Evolutionary conservation across 306 rosid genomes (phyloP).

Genomic region (Clitoria ternatea): DNA sequence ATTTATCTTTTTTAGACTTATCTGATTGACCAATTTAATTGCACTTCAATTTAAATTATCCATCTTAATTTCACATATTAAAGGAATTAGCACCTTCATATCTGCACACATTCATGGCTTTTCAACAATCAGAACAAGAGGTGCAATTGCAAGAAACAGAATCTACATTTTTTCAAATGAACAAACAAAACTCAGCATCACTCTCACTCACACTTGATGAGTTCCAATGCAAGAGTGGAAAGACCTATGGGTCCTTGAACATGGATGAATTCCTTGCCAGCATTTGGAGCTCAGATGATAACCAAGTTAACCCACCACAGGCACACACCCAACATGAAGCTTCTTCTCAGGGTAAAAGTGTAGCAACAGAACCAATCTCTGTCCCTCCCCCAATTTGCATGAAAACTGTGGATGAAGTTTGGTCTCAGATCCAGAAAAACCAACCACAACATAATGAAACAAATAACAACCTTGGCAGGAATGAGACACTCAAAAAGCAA

Average conservation of each 20-base stretch:
- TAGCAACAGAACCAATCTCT: slow-evolving; percentile 23
- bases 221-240: slow-evolving; percentile 51
- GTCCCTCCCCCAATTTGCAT: slow-evolving; percentile 57
- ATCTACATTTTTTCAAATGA: slow-evolving; percentile 5
- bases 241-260: slow-evolving; percentile 55
- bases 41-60: too few relatives aligned
- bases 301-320: slow-evolving; percentile 17
- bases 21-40: too few relatives aligned
- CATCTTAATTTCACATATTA: too few relatives aligned
- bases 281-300: slow-evolving; percentile 54
- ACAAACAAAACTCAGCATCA: slow-evolving; percentile 37
- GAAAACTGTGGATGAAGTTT: slow-evolving; percentile 65
- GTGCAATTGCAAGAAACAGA: slow-evolving; percentile 26
- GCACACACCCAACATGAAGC: slow-evolving; percentile 7
- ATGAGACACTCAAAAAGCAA: slow-evolving; percentile 24
- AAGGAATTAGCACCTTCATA: background rate
- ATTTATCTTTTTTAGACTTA: background rate
- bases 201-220: slow-evolving; percentile 52
- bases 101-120: slow-evolving; percentile 10
- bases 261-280: slow-evolving; percentile 73
- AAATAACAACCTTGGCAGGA: background rate
- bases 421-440: slow-evolving; percentile 56
- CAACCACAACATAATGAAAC: slow-evolving; percentile 8
- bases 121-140: slow-evolving; percentile 17
- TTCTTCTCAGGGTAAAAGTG: background rate